These are phyloP conservation scores for Camelina hispida DNA, from an alignment of 345 rosid species.

Conservation along the genomic window DNA sequence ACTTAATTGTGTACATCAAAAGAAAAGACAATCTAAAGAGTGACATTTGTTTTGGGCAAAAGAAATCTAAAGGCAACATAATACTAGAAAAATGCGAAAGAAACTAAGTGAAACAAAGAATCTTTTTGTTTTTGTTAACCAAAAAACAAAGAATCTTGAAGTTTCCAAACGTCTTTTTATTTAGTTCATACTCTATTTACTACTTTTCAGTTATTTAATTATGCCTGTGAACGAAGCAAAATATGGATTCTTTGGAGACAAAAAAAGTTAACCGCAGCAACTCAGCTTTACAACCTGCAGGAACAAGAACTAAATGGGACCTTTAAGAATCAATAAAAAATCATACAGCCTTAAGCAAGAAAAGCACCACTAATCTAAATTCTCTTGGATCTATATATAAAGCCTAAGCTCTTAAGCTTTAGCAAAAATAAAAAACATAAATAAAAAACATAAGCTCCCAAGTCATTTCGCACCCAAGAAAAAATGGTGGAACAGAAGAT, in stretches of 20 bases:
- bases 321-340: constrained; percentile 45
- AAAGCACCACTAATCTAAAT: constrained; percentile 56
- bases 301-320: constrained; percentile 5
- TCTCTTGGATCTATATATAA: constrained; percentile 35
- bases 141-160: constrained; percentile 32
- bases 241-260: constrained; percentile 27
- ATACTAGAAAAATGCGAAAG: constrained; percentile 12
- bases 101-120: constrained; percentile 26
- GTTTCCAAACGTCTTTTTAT: constrained; percentile 9
- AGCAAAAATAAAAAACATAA: neutral
- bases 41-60: neutral
- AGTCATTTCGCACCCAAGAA: neutral
- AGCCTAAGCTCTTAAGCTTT: constrained; percentile 12
- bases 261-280: constrained; percentile 2
- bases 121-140: no score
- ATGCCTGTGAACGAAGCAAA: constrained; percentile 43
- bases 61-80: neutral
- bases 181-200: neutral
- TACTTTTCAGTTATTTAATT: constrained; percentile 24
- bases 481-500: constrained; percentile 58
- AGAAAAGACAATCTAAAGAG: neutral
- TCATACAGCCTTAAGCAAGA: constrained; percentile 64
- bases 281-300: constrained; percentile 39
- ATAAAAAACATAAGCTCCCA: neutral
- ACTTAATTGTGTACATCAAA: neutral